A percentile compares a stretch with the other conserved stretches of the same genome.
These are phyloP conservation scores for Leishmania tarentolae DNA, from an alignment of 208 protist species.

Conservation along the genomic window DNA sequence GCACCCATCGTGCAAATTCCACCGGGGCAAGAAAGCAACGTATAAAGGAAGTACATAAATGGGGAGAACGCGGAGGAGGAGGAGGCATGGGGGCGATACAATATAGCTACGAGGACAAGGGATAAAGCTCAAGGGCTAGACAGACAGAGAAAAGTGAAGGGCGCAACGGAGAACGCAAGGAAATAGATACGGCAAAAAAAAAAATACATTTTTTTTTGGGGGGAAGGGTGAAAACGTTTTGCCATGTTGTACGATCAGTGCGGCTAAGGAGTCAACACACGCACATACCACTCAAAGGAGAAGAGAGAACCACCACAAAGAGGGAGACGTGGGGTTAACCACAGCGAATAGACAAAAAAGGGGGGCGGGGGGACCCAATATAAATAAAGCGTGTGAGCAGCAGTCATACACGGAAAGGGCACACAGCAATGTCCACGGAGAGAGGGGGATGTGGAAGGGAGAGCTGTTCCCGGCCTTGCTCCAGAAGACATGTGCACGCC, in stretches of 20 bases:
- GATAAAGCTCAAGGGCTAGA: background rate
- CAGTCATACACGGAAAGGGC: too few species aligned
- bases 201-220: background rate
- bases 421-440: background rate
- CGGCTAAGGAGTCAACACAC: background rate
- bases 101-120: background rate
- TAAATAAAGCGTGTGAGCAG: too few species aligned
- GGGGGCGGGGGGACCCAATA: background rate
- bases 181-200: background rate
- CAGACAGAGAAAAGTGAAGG: background rate
- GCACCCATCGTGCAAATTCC: background rate
- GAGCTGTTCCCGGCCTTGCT: background rate
- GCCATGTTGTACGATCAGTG: background rate
- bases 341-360: too few species aligned
- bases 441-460: background rate
- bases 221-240: background rate
- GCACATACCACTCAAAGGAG: background rate
- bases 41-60: background rate
- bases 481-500: background rate
- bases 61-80: constrained; percentile 5
- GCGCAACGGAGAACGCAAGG: background rate
- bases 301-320: too few species aligned
- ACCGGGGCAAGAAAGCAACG: background rate
- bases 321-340: too few species aligned
- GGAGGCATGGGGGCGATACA: background rate